Evolutionary conservation across 306 rosid genomes (phyloP).

Genomic region (Hippophae gyantsensis): DNA sequence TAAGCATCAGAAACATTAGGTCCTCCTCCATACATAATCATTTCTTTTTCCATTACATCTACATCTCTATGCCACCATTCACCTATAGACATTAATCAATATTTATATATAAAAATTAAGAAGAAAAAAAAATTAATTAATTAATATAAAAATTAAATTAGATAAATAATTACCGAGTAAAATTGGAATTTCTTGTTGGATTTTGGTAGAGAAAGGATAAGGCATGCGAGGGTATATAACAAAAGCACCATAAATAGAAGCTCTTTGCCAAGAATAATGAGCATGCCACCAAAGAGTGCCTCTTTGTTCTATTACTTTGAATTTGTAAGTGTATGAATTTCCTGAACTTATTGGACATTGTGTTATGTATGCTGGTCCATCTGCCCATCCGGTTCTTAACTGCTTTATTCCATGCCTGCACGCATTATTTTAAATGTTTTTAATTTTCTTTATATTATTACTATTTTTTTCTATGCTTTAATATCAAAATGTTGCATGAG

Average conservation of each 20-base stretch:
- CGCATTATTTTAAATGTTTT: neutral
- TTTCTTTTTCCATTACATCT: conserved; percentile 39
- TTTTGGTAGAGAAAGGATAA: conserved; percentile 40
- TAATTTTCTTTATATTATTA: neutral
- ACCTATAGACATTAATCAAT: conserved; percentile 18
- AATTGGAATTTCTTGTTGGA: conserved; percentile 38
- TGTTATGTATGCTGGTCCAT: conserved; percentile 60
- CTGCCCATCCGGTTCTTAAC: conserved; percentile 72
- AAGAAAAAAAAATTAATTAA: too few relatives aligned
- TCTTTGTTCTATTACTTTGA: conserved; percentile 43
- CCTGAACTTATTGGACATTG: conserved; percentile 56
- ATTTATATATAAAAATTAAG: too few relatives aligned
- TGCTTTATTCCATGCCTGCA: conserved; percentile 63
- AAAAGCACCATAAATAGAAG: conserved; percentile 49
- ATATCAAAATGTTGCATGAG: too few relatives aligned
- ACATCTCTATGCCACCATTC: conserved; percentile 64
- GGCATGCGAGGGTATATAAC: conserved; percentile 56
- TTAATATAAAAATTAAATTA: too few relatives aligned
- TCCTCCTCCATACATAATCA: conserved; percentile 48
- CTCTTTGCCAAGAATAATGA: conserved; percentile 59
- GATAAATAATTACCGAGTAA: conserved; percentile 34
- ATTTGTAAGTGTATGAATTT: conserved; percentile 47
- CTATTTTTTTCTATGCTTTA: too few relatives aligned
- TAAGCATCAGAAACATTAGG: conserved; percentile 52
- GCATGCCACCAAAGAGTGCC: conserved; percentile 75